These are phyloP conservation scores for Sordaria brevicollis DNA, from an alignment of 495 filamentous ascomycete genomes.

Conservation along the genomic window DNA sequence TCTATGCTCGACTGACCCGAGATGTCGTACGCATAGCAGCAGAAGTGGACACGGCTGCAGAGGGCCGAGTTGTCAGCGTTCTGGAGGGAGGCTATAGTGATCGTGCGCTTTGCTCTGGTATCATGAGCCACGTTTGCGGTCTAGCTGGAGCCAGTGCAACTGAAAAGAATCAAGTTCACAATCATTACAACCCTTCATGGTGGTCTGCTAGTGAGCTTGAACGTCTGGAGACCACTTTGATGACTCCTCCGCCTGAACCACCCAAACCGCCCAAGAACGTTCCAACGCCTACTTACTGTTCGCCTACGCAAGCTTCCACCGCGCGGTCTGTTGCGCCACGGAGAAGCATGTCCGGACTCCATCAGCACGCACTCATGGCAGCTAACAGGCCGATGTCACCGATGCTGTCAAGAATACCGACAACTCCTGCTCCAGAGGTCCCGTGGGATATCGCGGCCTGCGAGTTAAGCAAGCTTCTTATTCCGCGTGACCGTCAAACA, in stretches of 20 bases:
- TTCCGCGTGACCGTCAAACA: slow-evolving; percentile 62
- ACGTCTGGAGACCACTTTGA: slow-evolving; percentile 42
- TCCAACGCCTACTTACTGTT: slow-evolving; percentile 55
- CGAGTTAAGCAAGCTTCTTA: slow-evolving; percentile 72
- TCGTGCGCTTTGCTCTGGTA: slow-evolving; percentile 74
- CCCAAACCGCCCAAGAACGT: slow-evolving; percentile 39
- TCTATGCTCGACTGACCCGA: slow-evolving; percentile 81
- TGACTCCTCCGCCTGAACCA: slow-evolving; percentile 42
- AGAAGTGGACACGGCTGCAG: slow-evolving; percentile 65
- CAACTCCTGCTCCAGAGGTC: slow-evolving; percentile 66
- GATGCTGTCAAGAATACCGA: slow-evolving; percentile 27
- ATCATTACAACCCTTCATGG: slow-evolving; percentile 59
- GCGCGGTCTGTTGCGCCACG: slow-evolving; percentile 58
- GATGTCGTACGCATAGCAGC: slow-evolving; percentile 75
- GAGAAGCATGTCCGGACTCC: slow-evolving; percentile 30
- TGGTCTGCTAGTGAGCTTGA: slow-evolving; percentile 63
- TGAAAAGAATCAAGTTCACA: not conserved
- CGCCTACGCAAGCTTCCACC: slow-evolving; percentile 66
- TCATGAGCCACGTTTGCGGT: slow-evolving; percentile 79
- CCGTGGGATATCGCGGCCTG: slow-evolving; percentile 72
- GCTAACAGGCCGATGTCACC: slow-evolving; percentile 10
- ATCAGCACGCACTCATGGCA: not conserved
- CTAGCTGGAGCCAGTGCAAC: slow-evolving; percentile 36
- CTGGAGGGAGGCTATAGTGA: slow-evolving; percentile 95
- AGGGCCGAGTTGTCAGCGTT: slow-evolving; percentile 82